Evolutionary conservation across 208 protist species (phyloP).

Genomic region (Leptomonas pyrrhocoris): DNA sequence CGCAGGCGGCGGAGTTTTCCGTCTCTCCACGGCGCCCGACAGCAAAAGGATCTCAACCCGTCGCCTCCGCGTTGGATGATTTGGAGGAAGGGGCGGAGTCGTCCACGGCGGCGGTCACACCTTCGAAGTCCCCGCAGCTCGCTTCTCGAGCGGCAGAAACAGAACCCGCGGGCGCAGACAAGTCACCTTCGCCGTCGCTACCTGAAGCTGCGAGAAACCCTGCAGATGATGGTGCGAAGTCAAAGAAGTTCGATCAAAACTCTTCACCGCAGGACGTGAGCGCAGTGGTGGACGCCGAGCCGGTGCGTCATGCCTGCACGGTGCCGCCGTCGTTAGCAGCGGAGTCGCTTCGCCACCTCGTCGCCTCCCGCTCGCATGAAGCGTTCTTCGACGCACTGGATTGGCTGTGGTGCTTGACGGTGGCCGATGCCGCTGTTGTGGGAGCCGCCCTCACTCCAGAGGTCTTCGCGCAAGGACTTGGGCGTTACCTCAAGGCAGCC

Average conservation of each 20-base stretch:
- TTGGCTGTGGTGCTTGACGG: slow-evolving; percentile 70
- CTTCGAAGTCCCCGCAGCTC: background rate
- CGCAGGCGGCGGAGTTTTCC: background rate
- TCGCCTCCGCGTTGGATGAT: slow-evolving; percentile 21
- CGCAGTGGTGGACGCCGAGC: slow-evolving; percentile 42
- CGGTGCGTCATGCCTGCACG: slow-evolving; percentile 30
- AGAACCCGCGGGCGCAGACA: background rate
- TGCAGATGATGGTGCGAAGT: background rate
- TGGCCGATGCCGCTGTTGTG: slow-evolving; percentile 45
- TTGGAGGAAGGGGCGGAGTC: slow-evolving; percentile 22
- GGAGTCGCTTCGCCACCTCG: slow-evolving; percentile 42
- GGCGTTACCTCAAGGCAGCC: slow-evolving; percentile 54
- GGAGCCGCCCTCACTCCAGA: slow-evolving; percentile 36
- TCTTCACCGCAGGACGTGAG: slow-evolving; percentile 35
- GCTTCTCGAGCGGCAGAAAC: background rate
- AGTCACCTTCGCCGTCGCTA: background rate
- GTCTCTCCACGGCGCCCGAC: background rate
- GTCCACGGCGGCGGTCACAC: background rate
- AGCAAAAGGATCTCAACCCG: background rate
- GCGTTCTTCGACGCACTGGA: slow-evolving; percentile 74
- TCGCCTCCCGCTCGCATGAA: slow-evolving; percentile 47
- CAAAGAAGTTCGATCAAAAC: background rate
- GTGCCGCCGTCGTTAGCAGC: slow-evolving; percentile 38
- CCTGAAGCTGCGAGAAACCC: background rate
- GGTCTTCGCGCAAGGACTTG: slow-evolving; percentile 40